Percentiles rank a stretch among this genome's conserved stretches.
phyloP scores from a whole-genome alignment of 2,329 filamentous ascomycete species.

The Pestalotiopsis sp. region DNA sequence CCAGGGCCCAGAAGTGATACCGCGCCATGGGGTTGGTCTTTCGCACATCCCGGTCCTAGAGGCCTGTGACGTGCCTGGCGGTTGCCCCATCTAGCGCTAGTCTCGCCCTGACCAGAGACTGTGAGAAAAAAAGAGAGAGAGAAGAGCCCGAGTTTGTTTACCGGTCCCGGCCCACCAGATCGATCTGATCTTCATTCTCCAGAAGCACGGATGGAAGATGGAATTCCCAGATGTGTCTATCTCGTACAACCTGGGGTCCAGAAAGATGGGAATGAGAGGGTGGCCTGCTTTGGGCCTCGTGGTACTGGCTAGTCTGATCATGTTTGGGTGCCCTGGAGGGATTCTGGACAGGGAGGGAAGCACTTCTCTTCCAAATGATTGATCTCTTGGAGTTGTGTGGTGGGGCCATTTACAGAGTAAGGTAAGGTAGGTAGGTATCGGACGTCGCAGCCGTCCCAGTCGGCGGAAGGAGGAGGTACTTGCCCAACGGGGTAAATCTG shows the following conservation, averaged over 20 bases:
- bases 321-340: background rate
- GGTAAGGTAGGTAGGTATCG: background rate
- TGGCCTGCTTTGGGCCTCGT: constrained; percentile 10
- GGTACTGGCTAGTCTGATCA: constrained; percentile 5
- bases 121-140: background rate
- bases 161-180: constrained; percentile 3
- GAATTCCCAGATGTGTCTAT: background rate
- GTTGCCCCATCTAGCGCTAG: constrained; percentile 10
- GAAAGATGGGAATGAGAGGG: background rate
- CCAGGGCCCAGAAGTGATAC: background rate
- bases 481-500: background rate
- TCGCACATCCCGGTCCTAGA: background rate
- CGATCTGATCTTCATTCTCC: background rate
- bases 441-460: background rate
- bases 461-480: background rate
- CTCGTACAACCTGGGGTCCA: background rate
- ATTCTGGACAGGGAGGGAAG: background rate
- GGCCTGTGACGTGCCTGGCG: constrained; percentile 5
- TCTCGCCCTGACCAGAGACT: constrained; percentile 2
- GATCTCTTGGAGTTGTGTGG: constrained; percentile 11
- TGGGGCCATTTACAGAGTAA: background rate
- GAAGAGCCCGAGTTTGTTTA: background rate
- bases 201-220: background rate
- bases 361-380: background rate
- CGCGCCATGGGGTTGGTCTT: background rate